Evolutionary conservation across 2,329 filamentous ascomycete genomes (phyloP).

Genomic region (Elsinoe fawcettii): DNA sequence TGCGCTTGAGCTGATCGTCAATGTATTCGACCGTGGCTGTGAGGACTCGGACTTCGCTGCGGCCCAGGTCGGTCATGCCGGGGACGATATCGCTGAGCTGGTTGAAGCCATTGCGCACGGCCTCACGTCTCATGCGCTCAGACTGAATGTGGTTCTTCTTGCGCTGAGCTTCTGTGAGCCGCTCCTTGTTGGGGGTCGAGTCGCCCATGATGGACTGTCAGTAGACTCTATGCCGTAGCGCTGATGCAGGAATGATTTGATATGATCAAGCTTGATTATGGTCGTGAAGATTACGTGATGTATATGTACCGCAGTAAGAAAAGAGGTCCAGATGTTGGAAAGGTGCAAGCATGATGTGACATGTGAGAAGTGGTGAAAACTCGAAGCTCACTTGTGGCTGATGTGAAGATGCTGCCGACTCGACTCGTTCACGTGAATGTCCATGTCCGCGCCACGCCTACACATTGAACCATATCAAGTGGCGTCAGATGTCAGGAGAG

Average conservation of each 20-base stretch:
- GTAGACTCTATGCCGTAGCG: too few relatives aligned
- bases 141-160: slow-evolving; percentile 67
- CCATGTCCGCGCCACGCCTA: neutral
- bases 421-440: neutral
- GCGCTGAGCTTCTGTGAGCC: slow-evolving; percentile 62
- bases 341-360: neutral
- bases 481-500: neutral
- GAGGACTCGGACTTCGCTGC: slow-evolving; percentile 79
- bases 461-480: neutral
- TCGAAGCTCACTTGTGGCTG: neutral
- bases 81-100: slow-evolving; percentile 72
- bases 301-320: neutral
- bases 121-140: slow-evolving; percentile 59
- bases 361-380: neutral
- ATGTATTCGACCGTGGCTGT: slow-evolving; percentile 44
- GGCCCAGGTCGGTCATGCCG: slow-evolving; percentile 70
- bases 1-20: slow-evolving; percentile 33
- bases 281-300: neutral
- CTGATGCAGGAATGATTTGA: too few relatives aligned
- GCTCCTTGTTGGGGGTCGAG: slow-evolving; percentile 46
- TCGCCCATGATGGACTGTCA: slow-evolving; percentile 15
- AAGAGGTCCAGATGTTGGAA: neutral
- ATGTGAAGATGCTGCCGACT: neutral
- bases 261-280: too few relatives aligned
- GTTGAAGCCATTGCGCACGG: slow-evolving; percentile 79